Percentiles rank a stretch among this genome's conserved stretches.
Evolutionary conservation across 305 asterid genomes (phyloP).

Genomic region (Galium porrigens): DNA sequence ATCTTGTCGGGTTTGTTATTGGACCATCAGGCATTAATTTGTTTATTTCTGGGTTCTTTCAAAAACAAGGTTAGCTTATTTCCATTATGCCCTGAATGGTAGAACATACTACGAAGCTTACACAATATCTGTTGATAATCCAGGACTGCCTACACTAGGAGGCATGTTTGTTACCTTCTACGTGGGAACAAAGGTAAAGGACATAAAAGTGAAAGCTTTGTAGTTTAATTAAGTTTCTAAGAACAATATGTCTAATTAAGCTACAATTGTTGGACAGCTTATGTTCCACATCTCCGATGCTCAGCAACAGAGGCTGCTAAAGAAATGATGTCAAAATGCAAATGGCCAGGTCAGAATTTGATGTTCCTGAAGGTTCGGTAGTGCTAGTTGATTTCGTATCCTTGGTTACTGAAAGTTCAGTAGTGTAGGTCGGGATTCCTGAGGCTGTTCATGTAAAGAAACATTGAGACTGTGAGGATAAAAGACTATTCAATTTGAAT

Average conservation of each 20-base stretch:
- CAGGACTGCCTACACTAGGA: slow-evolving; percentile 59
- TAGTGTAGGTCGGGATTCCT: too few relatives aligned
- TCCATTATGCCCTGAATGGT: slow-evolving; percentile 6
- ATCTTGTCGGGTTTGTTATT: slow-evolving; percentile 88
- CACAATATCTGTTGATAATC: slow-evolving; percentile 17
- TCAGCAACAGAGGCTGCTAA: slow-evolving; percentile 38
- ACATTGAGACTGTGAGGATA: too few relatives aligned
- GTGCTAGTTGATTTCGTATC: not conserved
- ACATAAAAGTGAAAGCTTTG: slow-evolving; percentile 2
- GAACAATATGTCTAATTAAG: slow-evolving; percentile 16
- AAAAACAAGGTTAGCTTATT: slow-evolving; percentile 41
- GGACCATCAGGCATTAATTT: slow-evolving; percentile 90
- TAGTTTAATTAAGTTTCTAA: slow-evolving; percentile 6
- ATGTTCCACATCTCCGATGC: slow-evolving; percentile 86
- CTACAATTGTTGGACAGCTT: slow-evolving; percentile 38
- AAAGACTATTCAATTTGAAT: not conserved
- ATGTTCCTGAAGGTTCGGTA: not conserved
- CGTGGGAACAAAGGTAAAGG: slow-evolving; percentile 73
- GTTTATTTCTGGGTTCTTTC: slow-evolving; percentile 65
- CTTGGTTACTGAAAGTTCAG: not conserved
- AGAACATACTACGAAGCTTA: slow-evolving; percentile 11
- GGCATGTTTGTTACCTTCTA: slow-evolving; percentile 68
- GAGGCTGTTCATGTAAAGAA: not conserved
- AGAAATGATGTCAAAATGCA: slow-evolving; percentile 20
- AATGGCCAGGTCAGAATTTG: not conserved